phyloP scores from a whole-genome alignment of 2,329 filamentous ascomycete species.

The Clarireedia hainanense region DNA sequence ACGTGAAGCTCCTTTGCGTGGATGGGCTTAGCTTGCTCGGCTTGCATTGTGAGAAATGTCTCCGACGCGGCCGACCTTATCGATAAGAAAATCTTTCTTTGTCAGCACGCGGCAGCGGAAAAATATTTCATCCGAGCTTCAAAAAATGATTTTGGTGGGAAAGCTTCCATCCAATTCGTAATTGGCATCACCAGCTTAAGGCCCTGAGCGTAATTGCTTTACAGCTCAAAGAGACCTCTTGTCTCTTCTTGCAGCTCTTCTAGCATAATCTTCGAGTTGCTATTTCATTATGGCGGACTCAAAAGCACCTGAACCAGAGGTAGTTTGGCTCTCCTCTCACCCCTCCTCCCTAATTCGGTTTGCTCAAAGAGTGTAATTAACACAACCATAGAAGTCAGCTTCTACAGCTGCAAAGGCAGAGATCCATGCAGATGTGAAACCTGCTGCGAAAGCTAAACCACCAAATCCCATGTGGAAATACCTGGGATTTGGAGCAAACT shows the following conservation, averaged over 20 bases:
- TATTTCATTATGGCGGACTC: slow-evolving; percentile 4
- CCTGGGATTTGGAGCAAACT: slow-evolving; percentile 71
- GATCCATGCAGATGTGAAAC: slow-evolving; percentile 28
- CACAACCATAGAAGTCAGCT: slow-evolving; percentile 22
- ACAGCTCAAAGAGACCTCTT: not conserved
- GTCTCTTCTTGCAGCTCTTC: not conserved
- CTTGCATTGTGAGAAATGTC: too few relatives aligned
- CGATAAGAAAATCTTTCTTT: not conserved
- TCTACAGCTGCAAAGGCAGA: slow-evolving; percentile 28
- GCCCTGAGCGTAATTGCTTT: slow-evolving; percentile 1
- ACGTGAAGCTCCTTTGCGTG: too few relatives aligned
- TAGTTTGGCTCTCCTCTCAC: not conserved
- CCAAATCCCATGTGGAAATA: slow-evolving; percentile 68
- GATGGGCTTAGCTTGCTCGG: too few relatives aligned
- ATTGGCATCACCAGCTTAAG: not conserved
- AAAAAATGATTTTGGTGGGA: not conserved
- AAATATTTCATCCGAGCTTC: slow-evolving; percentile 3
- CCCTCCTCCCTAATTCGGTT: not conserved
- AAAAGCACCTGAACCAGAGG: slow-evolving; percentile 16
- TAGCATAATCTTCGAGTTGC: not conserved
- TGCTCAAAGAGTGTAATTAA: not conserved
- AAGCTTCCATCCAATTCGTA: not conserved
- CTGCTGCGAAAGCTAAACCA: slow-evolving; percentile 37
- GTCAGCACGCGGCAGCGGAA: not conserved
- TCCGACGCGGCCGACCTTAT: not conserved